Conservation (phyloP, 2,329 filamentous ascomycete genomes). For the Alternaria sp. region DNA sequence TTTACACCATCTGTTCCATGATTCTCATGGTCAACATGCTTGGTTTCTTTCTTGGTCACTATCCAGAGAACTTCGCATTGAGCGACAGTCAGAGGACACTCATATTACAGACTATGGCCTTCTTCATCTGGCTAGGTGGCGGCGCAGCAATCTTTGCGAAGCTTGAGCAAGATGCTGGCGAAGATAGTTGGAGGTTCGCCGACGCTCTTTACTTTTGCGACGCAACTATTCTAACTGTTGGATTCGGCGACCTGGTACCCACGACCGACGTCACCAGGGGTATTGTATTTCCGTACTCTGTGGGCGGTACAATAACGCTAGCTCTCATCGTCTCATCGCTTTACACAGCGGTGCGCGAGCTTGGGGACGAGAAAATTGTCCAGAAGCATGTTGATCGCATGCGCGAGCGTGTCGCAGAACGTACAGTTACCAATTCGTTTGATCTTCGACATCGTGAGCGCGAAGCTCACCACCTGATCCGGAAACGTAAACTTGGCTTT, state of each 20-base stretch:
- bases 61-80: constrained; percentile 78
- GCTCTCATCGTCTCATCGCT: constrained; percentile 86
- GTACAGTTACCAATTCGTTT: constrained; percentile 62
- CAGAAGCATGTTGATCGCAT: constrained; percentile 65
- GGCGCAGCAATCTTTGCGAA: constrained; percentile 78
- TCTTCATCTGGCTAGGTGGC: constrained; percentile 80
- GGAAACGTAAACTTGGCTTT: constrained; percentile 24
- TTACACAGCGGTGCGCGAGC: constrained; percentile 68
- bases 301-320: constrained; percentile 83
- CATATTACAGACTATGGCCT: constrained; percentile 88
- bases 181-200: constrained; percentile 71
- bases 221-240: constrained; percentile 53
- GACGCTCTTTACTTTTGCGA: constrained; percentile 66
- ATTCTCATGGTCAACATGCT: constrained; percentile 81
- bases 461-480: constrained; percentile 33
- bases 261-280: constrained; percentile 67
- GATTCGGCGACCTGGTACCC: constrained; percentile 64
- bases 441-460: constrained; percentile 54
- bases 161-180: constrained; percentile 63
- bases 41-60: constrained; percentile 77
- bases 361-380: constrained; percentile 69
- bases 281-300: constrained; percentile 82
- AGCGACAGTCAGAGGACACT: constrained; percentile 84
- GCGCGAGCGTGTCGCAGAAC: constrained; percentile 62
- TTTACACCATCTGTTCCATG: constrained; percentile 81